phyloP scores from a whole-genome alignment of 202 grass and related monocot species.

The Musa balbisiana region DNA sequence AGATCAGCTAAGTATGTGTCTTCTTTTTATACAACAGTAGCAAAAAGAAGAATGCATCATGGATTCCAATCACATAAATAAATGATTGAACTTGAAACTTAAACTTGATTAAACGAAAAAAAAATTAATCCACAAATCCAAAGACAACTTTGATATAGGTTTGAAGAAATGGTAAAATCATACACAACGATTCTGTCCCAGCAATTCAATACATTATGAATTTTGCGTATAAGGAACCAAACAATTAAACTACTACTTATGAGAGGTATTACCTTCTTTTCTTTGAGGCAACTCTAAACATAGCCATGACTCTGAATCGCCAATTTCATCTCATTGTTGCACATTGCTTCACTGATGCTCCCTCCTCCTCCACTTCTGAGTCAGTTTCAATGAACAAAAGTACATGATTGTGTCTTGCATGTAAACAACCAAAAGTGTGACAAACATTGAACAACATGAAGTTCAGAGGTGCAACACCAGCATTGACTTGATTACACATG shows the following conservation, averaged over 20 bases:
- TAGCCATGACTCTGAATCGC: neutral
- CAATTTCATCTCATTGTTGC: no score
- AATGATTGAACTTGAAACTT: no score
- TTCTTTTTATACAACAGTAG: no score
- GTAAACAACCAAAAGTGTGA: neutral
- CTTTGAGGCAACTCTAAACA: neutral
- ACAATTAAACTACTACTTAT: neutral
- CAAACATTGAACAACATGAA: neutral
- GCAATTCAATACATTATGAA: neutral
- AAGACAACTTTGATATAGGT: neutral
- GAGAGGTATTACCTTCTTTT: neutral
- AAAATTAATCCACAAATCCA: no score
- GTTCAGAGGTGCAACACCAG: conserved; percentile 44
- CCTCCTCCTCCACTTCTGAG: neutral
- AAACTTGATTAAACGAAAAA: no score
- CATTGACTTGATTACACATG: conserved; percentile 71
- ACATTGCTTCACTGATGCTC: neutral
- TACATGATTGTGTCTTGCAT: neutral
- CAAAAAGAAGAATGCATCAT: no score
- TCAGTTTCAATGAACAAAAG: neutral
- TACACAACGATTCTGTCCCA: neutral
- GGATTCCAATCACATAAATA: no score
- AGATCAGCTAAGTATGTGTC: no score
- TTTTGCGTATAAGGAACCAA: neutral
- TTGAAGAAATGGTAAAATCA: neutral